These are phyloP conservation scores for Nakazawaea ambrosiae DNA, from an alignment of 805 yeast genomes.

Conservation along the genomic window DNA sequence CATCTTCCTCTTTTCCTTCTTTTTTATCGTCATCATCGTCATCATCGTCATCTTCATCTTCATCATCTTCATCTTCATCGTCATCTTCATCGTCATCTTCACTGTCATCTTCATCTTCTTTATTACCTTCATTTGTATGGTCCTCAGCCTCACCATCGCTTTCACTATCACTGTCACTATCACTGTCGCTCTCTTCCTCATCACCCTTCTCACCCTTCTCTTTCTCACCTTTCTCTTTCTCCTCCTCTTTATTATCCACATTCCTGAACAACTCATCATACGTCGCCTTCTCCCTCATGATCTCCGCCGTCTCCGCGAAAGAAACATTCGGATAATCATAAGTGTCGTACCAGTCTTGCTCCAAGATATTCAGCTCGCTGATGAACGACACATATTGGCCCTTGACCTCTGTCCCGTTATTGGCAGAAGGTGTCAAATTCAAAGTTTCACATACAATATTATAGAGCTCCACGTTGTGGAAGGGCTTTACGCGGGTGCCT, in stretches of 20 bases:
- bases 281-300: slow-evolving; percentile 39
- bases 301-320: slow-evolving; percentile 34
- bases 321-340: slow-evolving; percentile 42
- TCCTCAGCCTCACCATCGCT: slow-evolving; percentile 18
- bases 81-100: slow-evolving; percentile 16
- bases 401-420: slow-evolving; percentile 44
- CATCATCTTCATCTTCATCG: slow-evolving; percentile 12
- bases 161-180: slow-evolving; percentile 13
- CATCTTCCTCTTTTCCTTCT: not conserved
- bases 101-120: slow-evolving; percentile 15
- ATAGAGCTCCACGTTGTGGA: slow-evolving; percentile 67
- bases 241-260: slow-evolving; percentile 11
- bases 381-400: slow-evolving; percentile 18
- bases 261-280: slow-evolving; percentile 36
- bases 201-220: not conserved
- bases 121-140: slow-evolving; percentile 11
- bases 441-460: slow-evolving; percentile 66
- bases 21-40: slow-evolving; percentile 3
- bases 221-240: slow-evolving; percentile 15
- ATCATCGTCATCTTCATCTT: not conserved
- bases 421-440: slow-evolving; percentile 41
- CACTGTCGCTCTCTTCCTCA: not conserved
- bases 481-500: slow-evolving; percentile 44
- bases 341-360: slow-evolving; percentile 39
- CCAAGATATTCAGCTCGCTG: slow-evolving; percentile 22